phyloP scores from a whole-genome alignment of 306 rosid genomes.

The Argentina anserina region DNA sequence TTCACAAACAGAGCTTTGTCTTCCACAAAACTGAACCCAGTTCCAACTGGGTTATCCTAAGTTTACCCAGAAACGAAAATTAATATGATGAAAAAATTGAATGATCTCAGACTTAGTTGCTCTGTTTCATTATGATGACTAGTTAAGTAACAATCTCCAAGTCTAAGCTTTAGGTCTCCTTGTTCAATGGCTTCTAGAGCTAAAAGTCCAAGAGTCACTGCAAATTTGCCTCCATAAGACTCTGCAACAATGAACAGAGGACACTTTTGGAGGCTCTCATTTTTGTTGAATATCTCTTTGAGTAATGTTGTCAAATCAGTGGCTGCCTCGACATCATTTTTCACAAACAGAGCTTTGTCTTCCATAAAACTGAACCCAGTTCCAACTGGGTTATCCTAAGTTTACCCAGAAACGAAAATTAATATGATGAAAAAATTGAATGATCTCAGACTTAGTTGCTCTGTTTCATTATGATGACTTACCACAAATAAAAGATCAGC shows the following conservation, averaged over 20 bases:
- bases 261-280: constrained; percentile 58
- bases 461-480: constrained; percentile 11
- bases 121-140: neutral
- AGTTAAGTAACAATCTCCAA: constrained; percentile 49
- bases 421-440: neutral
- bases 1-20: constrained; percentile 46
- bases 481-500: constrained; percentile 81
- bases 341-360: constrained; percentile 44
- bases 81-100: neutral
- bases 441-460: neutral
- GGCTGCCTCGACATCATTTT: constrained; percentile 77
- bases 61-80: neutral
- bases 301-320: constrained; percentile 64
- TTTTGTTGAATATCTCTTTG: constrained; percentile 42
- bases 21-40: constrained; percentile 86
- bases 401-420: neutral
- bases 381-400: constrained; percentile 92
- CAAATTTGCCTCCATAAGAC: constrained; percentile 91
- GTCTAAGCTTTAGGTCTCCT: constrained; percentile 47
- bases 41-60: constrained; percentile 93
- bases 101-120: neutral
- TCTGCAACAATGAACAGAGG: constrained; percentile 81
- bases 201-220: constrained; percentile 68
- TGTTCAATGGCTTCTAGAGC: constrained; percentile 55
- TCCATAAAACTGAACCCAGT: constrained; percentile 87